Percentiles rank a stretch among this genome's conserved stretches.
These are phyloP conservation scores for Scheffersomyces illinoinensis DNA, from an alignment of 1,139 yeast genomes.

Conservation along the genomic window DNA sequence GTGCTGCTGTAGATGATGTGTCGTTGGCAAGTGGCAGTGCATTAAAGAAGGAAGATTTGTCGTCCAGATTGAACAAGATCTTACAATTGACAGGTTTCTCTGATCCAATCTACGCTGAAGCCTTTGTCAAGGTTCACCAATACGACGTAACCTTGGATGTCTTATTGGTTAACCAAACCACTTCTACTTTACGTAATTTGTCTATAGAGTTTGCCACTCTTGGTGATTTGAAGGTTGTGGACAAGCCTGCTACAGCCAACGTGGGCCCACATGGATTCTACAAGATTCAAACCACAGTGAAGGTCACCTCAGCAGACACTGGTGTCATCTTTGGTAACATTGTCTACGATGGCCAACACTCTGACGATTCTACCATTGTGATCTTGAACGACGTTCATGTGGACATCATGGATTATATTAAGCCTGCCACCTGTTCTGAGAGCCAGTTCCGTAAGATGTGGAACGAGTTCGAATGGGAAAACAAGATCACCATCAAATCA, in stretches of 20 bases:
- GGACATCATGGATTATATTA: constrained; percentile 96
- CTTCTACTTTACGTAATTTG: constrained; percentile 84
- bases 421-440: constrained; percentile 89
- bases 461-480: constrained; percentile 99
- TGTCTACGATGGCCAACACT: constrained; percentile 94
- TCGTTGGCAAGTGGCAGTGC: constrained; percentile 47
- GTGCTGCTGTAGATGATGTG: constrained; percentile 52
- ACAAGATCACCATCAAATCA: constrained; percentile 88
- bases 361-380: constrained; percentile 86
- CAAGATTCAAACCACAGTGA: constrained; percentile 82
- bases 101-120: constrained; percentile 98
- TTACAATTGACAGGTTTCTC: constrained; percentile 95
- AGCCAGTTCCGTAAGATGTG: constrained; percentile 95
- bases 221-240: constrained; percentile 94
- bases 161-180: constrained; percentile 90
- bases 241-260: constrained; percentile 89
- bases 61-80: constrained; percentile 83
- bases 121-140: constrained; percentile 91
- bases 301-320: constrained; percentile 96
- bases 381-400: constrained; percentile 93
- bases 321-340: constrained; percentile 88
- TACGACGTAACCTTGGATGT: constrained; percentile 95
- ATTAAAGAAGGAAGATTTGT: constrained; percentile 55
- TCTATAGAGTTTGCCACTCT: constrained; percentile 95
- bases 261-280: constrained; percentile 97